Evolutionary conservation across 192 early-diverging fungal species (phyloP), one percentile per base, ranked within the genome.

Genomic region (Rhizophagus prolifer): DNA sequence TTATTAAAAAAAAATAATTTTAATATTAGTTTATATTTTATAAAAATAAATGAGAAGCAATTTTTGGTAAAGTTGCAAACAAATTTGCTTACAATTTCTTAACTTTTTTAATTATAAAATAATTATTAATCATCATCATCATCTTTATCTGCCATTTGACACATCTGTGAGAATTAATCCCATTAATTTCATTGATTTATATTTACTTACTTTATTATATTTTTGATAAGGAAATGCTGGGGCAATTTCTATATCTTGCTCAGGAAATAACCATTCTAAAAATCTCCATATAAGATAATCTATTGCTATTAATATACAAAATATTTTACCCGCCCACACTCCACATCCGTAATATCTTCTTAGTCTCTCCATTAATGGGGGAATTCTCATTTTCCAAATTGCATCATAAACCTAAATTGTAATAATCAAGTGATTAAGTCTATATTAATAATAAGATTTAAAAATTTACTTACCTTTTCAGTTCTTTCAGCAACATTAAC

Each of bases 401-500:
- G 86, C 82, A 36, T 88, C 83, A 78, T 99, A 98, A 16, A 98
- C 95, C 77, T 85, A 71, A 60, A 64, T 59, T 19, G 5, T 54
- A 50, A 44, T 41, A n/a, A 8, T 62, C 25, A 62, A 61, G 36
- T 8, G 3, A 6, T 38, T 30, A 30, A 26, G 46, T 54, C 63
- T 50, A n/a, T 23, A 23, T 47, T 25, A 46, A 31, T 25, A 50
- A 38, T 41, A 34, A 54, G 14, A 21, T 47, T 47, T 10, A 30
- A 38, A 41, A 34, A 10, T n/a, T 69, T 31, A n/a, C 80, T 86
- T 64, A 88, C 89, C 82, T 85, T 88, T 78, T 94, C 95, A 2
- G 96, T 99, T 60, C 97, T 82, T 79, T 94, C 90, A 10, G 97
- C 96, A 28, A 99, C 95, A 82, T 99, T 92, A 28, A 88, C 86